Percentiles rank a stretch among this genome's conserved stretches.
These are phyloP conservation scores for Penicillium decumbens DNA, from an alignment of 2,329 filamentous ascomycete species.

Conservation along the genomic window DNA sequence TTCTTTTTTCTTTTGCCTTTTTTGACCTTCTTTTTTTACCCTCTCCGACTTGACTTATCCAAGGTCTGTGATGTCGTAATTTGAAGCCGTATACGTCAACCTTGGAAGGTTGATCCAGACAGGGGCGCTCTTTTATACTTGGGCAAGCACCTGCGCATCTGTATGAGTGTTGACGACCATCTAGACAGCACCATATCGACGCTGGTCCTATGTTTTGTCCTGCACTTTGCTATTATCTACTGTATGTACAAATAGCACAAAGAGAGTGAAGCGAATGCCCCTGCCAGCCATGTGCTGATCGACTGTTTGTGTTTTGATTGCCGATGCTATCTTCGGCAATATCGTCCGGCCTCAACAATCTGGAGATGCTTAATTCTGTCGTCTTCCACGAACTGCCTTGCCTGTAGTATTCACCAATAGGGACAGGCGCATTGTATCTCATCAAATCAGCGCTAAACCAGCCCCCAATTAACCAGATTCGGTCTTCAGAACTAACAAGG, in stretches of 20 bases:
- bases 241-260: background rate
- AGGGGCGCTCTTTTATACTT: too few relatives aligned
- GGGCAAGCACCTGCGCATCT: too few relatives aligned
- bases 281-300: conserved; percentile 7
- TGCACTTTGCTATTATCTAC: background rate
- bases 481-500: background rate
- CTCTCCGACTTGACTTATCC: too few relatives aligned
- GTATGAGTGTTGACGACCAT: too few relatives aligned
- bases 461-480: background rate
- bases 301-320: conserved; percentile 2
- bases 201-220: background rate
- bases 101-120: too few relatives aligned
- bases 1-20: too few relatives aligned
- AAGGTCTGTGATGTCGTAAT: too few relatives aligned
- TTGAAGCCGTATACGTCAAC: too few relatives aligned
- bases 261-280: conserved; percentile 4
- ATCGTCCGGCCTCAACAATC: too few relatives aligned
- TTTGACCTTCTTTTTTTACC: too few relatives aligned
- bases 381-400: background rate
- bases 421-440: background rate
- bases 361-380: too few relatives aligned
- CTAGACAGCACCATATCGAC: too few relatives aligned
- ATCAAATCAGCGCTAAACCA: background rate
- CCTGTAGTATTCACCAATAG: background rate
- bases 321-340: background rate